Conservation (phyloP, 768 basidiomycete genomes). For the Cytidiella melzeri region DNA sequence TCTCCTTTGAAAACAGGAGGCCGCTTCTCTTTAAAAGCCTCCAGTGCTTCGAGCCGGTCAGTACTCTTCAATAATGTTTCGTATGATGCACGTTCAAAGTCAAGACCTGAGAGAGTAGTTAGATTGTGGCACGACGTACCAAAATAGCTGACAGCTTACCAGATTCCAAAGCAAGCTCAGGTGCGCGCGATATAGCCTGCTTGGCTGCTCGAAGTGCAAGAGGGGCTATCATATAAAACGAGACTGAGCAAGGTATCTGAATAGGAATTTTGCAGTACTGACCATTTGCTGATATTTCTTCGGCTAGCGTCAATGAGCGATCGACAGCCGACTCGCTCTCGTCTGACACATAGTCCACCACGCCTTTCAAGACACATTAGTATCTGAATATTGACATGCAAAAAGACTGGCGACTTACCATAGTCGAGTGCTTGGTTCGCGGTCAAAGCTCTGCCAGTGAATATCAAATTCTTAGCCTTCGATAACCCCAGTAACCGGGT, state of each 20-base stretch:
- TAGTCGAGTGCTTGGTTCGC: conserved; percentile 64
- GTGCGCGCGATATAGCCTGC: conserved; percentile 72
- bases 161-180: conserved; percentile 72
- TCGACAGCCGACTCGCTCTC: conserved; percentile 58
- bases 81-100: conserved; percentile 84
- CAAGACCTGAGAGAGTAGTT: conserved; percentile 50
- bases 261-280: conserved; percentile 15
- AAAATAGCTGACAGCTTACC: conserved; percentile 32
- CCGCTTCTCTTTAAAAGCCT: conserved; percentile 84
- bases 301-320: conserved; percentile 63
- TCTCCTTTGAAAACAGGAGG: conserved; percentile 76
- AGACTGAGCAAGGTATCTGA: too few relatives aligned
- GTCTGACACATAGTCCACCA: conserved; percentile 75
- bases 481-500: conserved; percentile 72
- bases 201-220: conserved; percentile 86
- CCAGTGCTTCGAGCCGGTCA: conserved; percentile 79
- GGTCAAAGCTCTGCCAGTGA: conserved; percentile 65
- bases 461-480: conserved; percentile 83
- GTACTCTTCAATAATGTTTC: conserved; percentile 67
- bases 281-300: conserved; percentile 67
- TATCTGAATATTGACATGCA: not conserved
- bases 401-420: conserved; percentile 38
- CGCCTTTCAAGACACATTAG: conserved; percentile 40
- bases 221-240: conserved; percentile 49
- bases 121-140: not conserved